Conservation (phyloP, 352 stramenopile genomes). For the Pilasporangium apinafurcum region DNA sequence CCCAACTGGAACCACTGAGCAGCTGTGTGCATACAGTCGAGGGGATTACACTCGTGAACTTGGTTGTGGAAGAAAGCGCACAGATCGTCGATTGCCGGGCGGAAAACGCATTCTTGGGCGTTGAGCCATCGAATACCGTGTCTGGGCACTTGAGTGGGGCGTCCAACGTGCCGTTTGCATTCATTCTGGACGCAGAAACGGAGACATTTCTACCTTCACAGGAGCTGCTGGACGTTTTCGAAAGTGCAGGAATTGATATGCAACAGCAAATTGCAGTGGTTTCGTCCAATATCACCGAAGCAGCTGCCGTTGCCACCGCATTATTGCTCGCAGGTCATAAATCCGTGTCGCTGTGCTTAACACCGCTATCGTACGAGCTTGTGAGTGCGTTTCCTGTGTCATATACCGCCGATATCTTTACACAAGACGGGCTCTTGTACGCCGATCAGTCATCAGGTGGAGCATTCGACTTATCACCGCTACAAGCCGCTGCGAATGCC, state of each 20-base stretch:
- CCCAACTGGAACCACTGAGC: constrained; percentile 14
- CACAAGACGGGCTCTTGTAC: constrained; percentile 31
- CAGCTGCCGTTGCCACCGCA: constrained; percentile 51
- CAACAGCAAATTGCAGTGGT: constrained; percentile 34
- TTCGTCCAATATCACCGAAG: constrained; percentile 33
- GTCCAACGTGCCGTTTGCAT: constrained; percentile 52
- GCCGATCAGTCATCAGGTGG: constrained; percentile 33
- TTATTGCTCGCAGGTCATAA: constrained; percentile 32
- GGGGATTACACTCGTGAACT: constrained; percentile 14
- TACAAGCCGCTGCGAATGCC: constrained; percentile 7
- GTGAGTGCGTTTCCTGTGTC: constrained; percentile 24
- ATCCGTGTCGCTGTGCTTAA: constrained; percentile 27
- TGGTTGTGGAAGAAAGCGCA: constrained; percentile 18
- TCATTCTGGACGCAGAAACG: constrained; percentile 18
- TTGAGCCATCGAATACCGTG: constrained; percentile 26
- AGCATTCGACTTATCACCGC: constrained; percentile 53
- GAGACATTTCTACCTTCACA: constrained; percentile 28
- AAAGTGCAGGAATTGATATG: constrained; percentile 29
- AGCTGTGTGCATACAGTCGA: constrained; percentile 16
- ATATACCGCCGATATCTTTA: constrained; percentile 39
- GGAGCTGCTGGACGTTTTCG: constrained; percentile 31
- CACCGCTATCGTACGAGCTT: constrained; percentile 30
- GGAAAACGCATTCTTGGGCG: constrained; percentile 39
- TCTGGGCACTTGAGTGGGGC: constrained; percentile 48
- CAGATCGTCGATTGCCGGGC: constrained; percentile 52